These are phyloP conservation scores for Cardamine chenopodiifolia DNA, from an alignment of 345 rosid species.

Conservation along the genomic window DNA sequence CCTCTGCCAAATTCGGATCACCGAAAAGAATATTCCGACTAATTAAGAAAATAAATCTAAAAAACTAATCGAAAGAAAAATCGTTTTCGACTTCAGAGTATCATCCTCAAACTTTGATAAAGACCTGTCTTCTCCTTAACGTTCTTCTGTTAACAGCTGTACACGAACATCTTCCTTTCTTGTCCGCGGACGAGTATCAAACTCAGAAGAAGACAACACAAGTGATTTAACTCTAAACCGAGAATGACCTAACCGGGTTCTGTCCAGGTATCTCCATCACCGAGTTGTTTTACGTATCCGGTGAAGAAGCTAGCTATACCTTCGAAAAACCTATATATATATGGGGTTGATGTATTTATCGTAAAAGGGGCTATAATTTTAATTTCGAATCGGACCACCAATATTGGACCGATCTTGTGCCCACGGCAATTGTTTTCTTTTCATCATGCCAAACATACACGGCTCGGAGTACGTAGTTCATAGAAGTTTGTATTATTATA, in stretches of 20 bases:
- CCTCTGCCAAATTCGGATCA: background rate
- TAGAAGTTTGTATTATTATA: background rate
- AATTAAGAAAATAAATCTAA: background rate
- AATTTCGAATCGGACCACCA: too few relatives aligned
- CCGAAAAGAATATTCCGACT: background rate
- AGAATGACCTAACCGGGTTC: too few relatives aligned
- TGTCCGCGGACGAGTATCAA: constrained; percentile 7
- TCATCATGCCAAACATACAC: too few relatives aligned
- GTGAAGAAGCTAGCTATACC: too few relatives aligned
- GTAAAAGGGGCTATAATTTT: too few relatives aligned
- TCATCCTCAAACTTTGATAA: background rate
- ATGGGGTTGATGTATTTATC: background rate
- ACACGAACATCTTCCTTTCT: constrained; percentile 1
- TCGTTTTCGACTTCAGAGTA: background rate
- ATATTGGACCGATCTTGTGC: too few relatives aligned
- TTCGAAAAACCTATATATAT: too few relatives aligned
- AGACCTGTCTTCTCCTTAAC: background rate
- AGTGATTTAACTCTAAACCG: background rate
- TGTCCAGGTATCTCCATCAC: too few relatives aligned
- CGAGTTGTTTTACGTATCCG: too few relatives aligned
- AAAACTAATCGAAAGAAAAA: background rate
- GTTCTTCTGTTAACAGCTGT: background rate
- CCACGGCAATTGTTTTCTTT: too few relatives aligned
- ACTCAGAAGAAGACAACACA: constrained; percentile 1
- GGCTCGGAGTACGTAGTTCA: background rate